Conservation (phyloP, 345 rosid genomes). For the Camelina hispida region DNA sequence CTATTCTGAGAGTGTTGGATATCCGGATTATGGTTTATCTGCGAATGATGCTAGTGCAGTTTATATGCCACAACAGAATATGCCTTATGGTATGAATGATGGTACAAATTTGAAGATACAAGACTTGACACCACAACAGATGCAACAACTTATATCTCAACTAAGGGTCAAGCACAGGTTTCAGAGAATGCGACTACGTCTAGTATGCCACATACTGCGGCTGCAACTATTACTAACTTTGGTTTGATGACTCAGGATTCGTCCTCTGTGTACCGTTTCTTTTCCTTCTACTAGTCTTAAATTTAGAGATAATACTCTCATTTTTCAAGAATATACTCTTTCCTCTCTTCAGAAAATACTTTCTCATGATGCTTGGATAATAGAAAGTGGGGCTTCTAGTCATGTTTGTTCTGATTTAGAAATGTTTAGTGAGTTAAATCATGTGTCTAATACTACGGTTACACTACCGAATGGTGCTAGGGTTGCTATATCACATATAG, state of each 20-base stretch:
- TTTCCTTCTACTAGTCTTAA: not conserved
- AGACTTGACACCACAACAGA: no score
- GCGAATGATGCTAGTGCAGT: not conserved
- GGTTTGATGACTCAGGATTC: not conserved
- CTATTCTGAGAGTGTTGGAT: no score
- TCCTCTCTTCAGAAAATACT: not conserved
- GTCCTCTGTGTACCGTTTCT: not conserved
- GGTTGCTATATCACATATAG: not conserved
- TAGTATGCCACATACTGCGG: not conserved
- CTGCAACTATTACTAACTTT: not conserved
- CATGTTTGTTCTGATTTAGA: not conserved
- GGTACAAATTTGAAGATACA: no score
- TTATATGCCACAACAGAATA: not conserved
- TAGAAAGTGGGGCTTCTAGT: not conserved
- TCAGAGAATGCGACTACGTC: no score
- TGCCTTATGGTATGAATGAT: no score
- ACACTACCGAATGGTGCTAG: not conserved
- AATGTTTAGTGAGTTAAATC: not conserved
- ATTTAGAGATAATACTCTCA: not conserved
- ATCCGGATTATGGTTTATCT: no score
- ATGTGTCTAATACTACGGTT: not conserved
- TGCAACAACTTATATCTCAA: no score
- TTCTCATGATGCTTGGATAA: not conserved
- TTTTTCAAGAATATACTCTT: not conserved
- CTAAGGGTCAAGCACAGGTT: not conserved